A percentile compares a stretch with the other conserved stretches of the same genome.
Conservation (phyloP, 495 filamentous ascomycete genomes). For the Hyaloscypha hepaticicola region DNA sequence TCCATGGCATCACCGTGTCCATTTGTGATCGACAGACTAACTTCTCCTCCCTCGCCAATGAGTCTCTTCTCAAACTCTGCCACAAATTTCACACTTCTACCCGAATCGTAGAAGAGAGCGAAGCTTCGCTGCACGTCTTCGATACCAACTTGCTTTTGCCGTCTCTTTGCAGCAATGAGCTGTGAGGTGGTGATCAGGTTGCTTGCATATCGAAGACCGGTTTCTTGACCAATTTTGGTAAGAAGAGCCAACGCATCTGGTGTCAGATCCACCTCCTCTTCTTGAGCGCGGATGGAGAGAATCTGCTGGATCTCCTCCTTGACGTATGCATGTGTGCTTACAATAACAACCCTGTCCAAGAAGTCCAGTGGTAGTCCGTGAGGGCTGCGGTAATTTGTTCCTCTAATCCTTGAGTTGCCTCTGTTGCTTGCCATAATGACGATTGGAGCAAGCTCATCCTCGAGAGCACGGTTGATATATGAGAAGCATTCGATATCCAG, state of each 20-base stretch:
- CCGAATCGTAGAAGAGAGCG: constrained; percentile 87
- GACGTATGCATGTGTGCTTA: constrained; percentile 89
- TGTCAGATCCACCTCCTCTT: constrained; percentile 91
- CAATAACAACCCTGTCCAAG: constrained; percentile 92
- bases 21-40: constrained; percentile 65
- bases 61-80: constrained; percentile 87
- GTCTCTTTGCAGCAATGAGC: constrained; percentile 75
- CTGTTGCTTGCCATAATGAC: constrained; percentile 99
- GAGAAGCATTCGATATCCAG: constrained; percentile 99
- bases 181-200: constrained; percentile 94
- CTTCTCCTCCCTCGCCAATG: constrained; percentile 80
- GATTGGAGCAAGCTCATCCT: constrained; percentile 90
- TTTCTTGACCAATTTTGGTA: constrained; percentile 92
- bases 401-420: constrained; percentile 86
- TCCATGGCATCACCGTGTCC: constrained; percentile 81
- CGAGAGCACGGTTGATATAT: constrained; percentile 95
- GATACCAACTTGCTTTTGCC: constrained; percentile 72
- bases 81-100: constrained; percentile 86
- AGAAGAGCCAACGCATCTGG: constrained; percentile 86
- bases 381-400: constrained; percentile 86
- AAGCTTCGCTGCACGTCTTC: constrained; percentile 93
- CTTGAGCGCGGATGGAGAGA: constrained; percentile 83
- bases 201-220: constrained; percentile 87
- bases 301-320: constrained; percentile 88
- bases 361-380: constrained; percentile 96